phyloP scores from a whole-genome alignment of 2,329 filamentous ascomycete genomes.

The Ophiostoma fasciatum region DNA sequence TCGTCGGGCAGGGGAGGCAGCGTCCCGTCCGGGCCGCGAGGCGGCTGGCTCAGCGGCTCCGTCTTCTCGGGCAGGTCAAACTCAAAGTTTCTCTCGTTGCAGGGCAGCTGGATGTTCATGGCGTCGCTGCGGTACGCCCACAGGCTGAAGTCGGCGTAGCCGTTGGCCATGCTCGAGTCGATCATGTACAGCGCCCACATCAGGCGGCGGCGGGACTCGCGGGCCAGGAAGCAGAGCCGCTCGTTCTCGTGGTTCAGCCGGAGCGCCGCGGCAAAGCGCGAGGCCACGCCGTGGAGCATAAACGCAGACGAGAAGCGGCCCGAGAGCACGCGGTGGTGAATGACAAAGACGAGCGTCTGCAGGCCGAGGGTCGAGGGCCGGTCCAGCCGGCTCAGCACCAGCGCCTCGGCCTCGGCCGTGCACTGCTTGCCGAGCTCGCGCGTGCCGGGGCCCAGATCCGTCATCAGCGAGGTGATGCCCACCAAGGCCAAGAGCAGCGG shows the following conservation, averaged over 20 bases:
- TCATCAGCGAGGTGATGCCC: constrained; percentile 40
- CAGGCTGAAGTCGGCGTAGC: constrained; percentile 30
- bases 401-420: constrained; percentile 37
- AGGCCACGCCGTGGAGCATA: constrained; percentile 30
- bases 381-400: constrained; percentile 38
- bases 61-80: constrained; percentile 42
- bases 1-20: constrained; percentile 34
- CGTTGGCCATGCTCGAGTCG: constrained; percentile 31
- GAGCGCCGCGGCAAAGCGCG: constrained; percentile 33
- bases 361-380: constrained; percentile 42
- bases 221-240: constrained; percentile 27
- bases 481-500: constrained; percentile 38
- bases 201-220: constrained; percentile 27
- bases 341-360: constrained; percentile 29
- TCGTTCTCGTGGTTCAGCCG: constrained; percentile 33
- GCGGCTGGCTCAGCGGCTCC: constrained; percentile 31
- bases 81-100: constrained; percentile 37
- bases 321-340: constrained; percentile 31
- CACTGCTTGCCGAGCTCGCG: constrained; percentile 38
- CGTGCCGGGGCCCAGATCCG: constrained; percentile 36
- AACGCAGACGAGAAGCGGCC: constrained; percentile 31
- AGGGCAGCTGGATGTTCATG: constrained; percentile 32
- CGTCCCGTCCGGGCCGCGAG: constrained; percentile 25
- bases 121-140: constrained; percentile 22
- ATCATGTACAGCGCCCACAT: constrained; percentile 36